These are phyloP conservation scores for Puccinia brachypodii DNA, from an alignment of 1,284 basidiomycete species.

Conservation along the genomic window DNA sequence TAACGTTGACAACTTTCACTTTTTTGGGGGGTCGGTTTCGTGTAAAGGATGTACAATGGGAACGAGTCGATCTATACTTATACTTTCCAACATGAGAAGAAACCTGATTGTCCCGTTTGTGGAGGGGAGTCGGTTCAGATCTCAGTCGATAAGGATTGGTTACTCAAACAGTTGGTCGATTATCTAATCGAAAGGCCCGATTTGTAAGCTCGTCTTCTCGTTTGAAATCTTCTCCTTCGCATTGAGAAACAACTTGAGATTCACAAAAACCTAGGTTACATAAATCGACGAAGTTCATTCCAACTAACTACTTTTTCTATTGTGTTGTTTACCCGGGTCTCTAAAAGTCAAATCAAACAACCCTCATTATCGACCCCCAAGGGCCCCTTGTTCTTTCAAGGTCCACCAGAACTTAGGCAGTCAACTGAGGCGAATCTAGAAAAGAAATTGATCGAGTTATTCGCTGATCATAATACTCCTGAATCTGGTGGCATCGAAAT, in stretches of 20 bases:
- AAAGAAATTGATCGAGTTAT: constrained; percentile 77
- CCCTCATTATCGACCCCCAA: constrained; percentile 72
- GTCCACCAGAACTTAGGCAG: constrained; percentile 82
- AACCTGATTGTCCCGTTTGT: constrained; percentile 93
- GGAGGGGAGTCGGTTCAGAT: constrained; percentile 78
- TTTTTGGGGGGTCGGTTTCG: not conserved
- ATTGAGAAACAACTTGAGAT: not conserved
- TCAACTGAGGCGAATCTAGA: constrained; percentile 83
- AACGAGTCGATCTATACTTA: constrained; percentile 96
- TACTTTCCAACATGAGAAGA: constrained; percentile 92
- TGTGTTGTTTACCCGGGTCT: no score
- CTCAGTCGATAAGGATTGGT: constrained; percentile 68
- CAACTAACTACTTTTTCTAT: not conserved
- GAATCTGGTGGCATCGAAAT: constrained; percentile 68
- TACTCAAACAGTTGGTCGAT: constrained; percentile 80
- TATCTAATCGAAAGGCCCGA: constrained; percentile 78
- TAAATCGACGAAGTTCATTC: not conserved
- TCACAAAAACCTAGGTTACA: no score
- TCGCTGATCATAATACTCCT: constrained; percentile 55
- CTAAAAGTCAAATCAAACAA: constrained; percentile 81
- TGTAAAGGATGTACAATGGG: constrained; percentile 66
- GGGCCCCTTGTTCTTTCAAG: constrained; percentile 83
- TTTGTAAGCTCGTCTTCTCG: constrained; percentile 65
- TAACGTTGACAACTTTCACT: no score
- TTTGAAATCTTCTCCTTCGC: not conserved